Base-by-base conservation (phyloP, 179 eudicot species). In the Beta corolliflora region DNA sequence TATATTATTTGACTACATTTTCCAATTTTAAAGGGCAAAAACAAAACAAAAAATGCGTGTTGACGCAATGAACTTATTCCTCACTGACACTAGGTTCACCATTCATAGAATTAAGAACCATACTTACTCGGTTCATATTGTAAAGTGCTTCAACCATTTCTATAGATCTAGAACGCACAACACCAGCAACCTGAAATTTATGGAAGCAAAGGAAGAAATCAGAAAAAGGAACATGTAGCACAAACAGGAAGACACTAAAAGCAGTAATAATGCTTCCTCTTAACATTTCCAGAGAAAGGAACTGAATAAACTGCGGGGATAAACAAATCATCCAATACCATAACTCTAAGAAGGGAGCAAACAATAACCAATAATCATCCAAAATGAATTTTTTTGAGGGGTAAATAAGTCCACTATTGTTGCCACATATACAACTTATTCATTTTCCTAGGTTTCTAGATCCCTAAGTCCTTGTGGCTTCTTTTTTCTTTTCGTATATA, bases 91-190 rank as follows among this genome's bases (percentile, higher is more conserved):
- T 61, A 60, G 56, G 29, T 61, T 84, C 50, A 31, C 16, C 56
- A 44, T 54, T 50, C 14, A 77, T n/a, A 13, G 36, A 12, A 81
- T 61, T 53, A 48, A 48, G 52, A 54, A 71, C 19, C 45, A 75
- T 7, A 71, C 90, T 82, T 84, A 90, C 93, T 71, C 84, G 84
- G 71, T 89, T 90, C 91, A 89, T 89, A 72, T 71, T 85, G 84
- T 89, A 87, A 72, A 90, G 89, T 19, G 90, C 91, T 84, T 89
- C 91, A 75, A 90, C 87, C 91, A 87, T 90, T 31, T 87, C 89
- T 23, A 77, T 53, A 53, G 91, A 87, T 83, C 93, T 84, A 78
- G 89, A 84, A 9, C 83, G 88, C 81, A 90, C 75, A 66, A 48
- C 23, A 52, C 50, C 48, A 5, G 91, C 89, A 74, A 90, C 90